Percentiles rank a stretch among this genome's conserved stretches.
These are phyloP conservation scores for Heliamphora ciliata DNA, from an alignment of 179 eudicot species.

Conservation along the genomic window DNA sequence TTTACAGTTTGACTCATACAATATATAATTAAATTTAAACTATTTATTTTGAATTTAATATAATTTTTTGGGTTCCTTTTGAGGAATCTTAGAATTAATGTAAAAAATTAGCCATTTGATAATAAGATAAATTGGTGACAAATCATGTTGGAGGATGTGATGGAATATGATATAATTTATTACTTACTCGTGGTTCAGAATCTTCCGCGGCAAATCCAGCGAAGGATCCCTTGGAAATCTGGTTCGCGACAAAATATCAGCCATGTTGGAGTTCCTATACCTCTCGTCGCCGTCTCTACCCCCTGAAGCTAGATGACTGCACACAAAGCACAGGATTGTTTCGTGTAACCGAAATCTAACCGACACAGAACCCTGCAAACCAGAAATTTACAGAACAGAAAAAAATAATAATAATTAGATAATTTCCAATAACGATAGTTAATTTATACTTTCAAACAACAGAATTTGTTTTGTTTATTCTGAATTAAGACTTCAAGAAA, in stretches of 20 bases:
- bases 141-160: conserved; percentile 13
- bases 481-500: no score
- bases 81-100: no score
- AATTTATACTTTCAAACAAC: no score
- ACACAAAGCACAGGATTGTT: conserved; percentile 46
- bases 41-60: no score
- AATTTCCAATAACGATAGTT: no score
- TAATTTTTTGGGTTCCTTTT: no score
- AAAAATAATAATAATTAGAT: background rate
- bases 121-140: background rate
- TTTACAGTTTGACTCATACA: no score
- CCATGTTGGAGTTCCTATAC: conserved; percentile 26
- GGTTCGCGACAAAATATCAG: conserved; percentile 32
- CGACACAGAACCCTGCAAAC: conserved; percentile 38
- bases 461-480: no score
- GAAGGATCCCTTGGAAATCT: conserved; percentile 27
- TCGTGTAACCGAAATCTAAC: conserved; percentile 36
- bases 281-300: conserved; percentile 35
- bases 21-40: no score
- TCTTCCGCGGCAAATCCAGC: conserved; percentile 31
- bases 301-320: conserved; percentile 43
- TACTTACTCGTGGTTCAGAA: conserved; percentile 39
- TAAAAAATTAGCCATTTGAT: background rate
- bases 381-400: background rate
- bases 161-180: background rate